Evolutionary conservation across 371 early-diverging fungal genomes (phyloP), one percentile per base, ranked within the genome.

Genomic region (Racocetra persica): DNA sequence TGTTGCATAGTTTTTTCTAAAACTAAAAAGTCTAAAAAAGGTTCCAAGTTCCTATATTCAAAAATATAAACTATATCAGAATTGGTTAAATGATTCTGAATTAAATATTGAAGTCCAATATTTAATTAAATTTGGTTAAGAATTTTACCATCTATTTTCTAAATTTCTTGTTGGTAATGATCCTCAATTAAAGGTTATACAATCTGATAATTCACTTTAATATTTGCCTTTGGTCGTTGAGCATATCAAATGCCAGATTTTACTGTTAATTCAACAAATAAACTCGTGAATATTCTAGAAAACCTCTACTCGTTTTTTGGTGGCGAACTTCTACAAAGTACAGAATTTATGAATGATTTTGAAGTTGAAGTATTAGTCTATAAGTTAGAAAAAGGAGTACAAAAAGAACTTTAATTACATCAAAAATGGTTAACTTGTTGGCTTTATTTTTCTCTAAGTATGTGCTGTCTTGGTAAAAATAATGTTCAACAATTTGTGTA

Each of bases 361-460:
- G 0, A 52, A 28, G 18, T 71, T 18, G 24, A 54, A 20, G 18
- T 3, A n/a, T n/a, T 73, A 51, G 28, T 55, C 10, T 0, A 2
- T 4, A 41, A 77, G 10, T n/a, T 77, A 26, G 4, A 77, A 10
- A 0, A 0, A 14, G 51, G 5, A 41, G 13, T 63, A 22, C 1
- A 24, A 18, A 76, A 41, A 16, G 14, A 1, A n/a, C 1, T 76
- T 6, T 24, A 59, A 26, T 7, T 41, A 14, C 13, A 24, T 13
- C 13, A 59, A 63, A 76, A 76, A 45, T 76, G 13, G 26, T 24
- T 76, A 20, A 63, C 62, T 24, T 62, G 4, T 11, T 76, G 45
- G 62, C 2, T 62, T 2, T 22, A 76, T 24, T 11, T 76, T n/a
- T 60, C n/a, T 16, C 32, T 75, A 38, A 38, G 41, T 38, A 24